Evolutionary conservation across 139 green algal genomes (phyloP).

Genomic region (Marvania coccoides): DNA sequence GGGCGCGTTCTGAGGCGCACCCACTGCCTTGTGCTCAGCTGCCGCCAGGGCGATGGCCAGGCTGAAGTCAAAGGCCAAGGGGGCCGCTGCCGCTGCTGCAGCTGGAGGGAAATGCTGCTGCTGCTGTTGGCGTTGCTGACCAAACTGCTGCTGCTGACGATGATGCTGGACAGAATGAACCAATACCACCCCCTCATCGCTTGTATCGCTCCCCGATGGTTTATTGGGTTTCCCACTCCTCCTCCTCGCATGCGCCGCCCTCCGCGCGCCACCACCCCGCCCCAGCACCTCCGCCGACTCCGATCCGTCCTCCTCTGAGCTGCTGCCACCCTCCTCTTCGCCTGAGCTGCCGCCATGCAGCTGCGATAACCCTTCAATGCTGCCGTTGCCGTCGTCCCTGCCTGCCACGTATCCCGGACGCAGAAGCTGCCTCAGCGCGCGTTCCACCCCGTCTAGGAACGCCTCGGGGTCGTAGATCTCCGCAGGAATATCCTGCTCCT

Average conservation of each 20-base stretch:
- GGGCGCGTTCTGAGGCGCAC: too few species aligned
- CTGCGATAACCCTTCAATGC: too few species aligned
- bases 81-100: neutral
- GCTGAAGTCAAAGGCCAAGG: too few species aligned
- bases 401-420: neutral
- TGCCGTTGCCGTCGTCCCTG: neutral
- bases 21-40: too few species aligned
- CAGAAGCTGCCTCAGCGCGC: neutral
- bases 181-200: too few species aligned
- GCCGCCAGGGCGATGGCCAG: too few species aligned
- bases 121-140: neutral
- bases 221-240: too few species aligned
- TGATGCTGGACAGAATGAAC: too few species aligned
- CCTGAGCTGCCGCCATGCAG: neutral
- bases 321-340: neutral
- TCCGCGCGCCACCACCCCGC: too few species aligned
- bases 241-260: too few species aligned
- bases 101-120: neutral
- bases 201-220: too few species aligned
- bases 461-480: neutral
- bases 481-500: neutral
- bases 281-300: too few species aligned
- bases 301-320: neutral
- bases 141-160: neutral
- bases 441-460: constrained; percentile 7